A percentile compares a stretch with the other conserved stretches of the same genome.
phyloP scores from a whole-genome alignment of 2,329 filamentous ascomycete genomes.

The Pseudocercospora cruenta region DNA sequence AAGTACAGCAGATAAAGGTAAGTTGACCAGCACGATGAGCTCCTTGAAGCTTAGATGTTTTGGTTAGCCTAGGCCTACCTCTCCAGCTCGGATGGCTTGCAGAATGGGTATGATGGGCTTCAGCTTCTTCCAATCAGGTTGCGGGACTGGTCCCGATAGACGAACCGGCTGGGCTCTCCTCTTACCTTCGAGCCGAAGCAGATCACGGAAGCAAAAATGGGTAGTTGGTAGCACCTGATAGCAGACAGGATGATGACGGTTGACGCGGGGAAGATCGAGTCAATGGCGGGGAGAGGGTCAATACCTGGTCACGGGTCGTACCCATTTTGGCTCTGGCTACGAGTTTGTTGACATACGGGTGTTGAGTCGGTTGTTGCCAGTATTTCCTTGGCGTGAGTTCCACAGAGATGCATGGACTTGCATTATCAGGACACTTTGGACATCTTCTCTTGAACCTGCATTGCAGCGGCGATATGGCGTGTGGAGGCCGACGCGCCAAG shows the following conservation, averaged over 20 bases:
- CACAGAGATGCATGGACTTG: background rate
- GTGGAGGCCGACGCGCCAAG: background rate
- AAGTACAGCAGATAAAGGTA: background rate
- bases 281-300: background rate
- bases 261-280: background rate
- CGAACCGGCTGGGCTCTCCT: background rate
- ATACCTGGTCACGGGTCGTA: background rate
- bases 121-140: conserved; percentile 1
- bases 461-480: background rate
- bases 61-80: conserved; percentile 3
- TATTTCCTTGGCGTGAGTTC: background rate
- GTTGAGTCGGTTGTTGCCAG: conserved; percentile 3
- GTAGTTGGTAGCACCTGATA: background rate
- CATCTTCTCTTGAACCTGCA: background rate
- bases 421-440: background rate
- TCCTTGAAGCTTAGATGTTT: background rate
- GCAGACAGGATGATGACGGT: conserved; percentile 3
- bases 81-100: conserved; percentile 7
- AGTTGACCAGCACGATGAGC: background rate
- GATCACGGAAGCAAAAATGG: background rate
- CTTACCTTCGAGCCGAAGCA: background rate
- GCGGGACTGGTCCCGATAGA: background rate
- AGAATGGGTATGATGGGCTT: background rate
- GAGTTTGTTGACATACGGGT: background rate
- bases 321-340: background rate